Evolutionary conservation across 306 rosid species (phyloP).

Genomic region (Medicago ruthenica): DNA sequence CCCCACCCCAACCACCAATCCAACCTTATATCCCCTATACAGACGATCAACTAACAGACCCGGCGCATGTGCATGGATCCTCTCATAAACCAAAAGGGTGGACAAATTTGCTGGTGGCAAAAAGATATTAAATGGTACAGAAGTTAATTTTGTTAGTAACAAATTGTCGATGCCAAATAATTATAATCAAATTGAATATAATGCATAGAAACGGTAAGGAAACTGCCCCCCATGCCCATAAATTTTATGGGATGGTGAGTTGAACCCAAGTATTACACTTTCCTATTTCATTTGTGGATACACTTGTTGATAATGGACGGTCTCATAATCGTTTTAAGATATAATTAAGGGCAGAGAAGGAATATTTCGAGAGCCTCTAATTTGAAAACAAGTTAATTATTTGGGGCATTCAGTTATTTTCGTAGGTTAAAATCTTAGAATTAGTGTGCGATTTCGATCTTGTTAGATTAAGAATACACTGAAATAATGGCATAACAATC

Average conservation of each 20-base stretch:
- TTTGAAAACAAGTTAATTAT: background rate
- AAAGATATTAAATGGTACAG: constrained; percentile 1
- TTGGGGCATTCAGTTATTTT: background rate
- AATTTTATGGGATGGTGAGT: constrained; percentile 15
- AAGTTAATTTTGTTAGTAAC: background rate
- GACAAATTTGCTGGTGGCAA: background rate
- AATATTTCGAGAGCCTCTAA: background rate
- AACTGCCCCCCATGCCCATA: background rate
- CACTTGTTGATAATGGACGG: background rate
- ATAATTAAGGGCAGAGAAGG: background rate
- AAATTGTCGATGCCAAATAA: background rate
- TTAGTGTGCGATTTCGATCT: background rate
- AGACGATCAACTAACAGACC: constrained; percentile 5
- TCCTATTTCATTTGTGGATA: background rate
- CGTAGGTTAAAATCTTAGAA: background rate
- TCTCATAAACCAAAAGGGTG: constrained; percentile 13
- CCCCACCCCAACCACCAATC: too few species aligned
- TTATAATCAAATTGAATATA: background rate
- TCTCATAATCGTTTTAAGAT: too few species aligned
- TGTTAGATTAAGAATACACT: background rate
- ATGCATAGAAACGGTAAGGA: background rate
- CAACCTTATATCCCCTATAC: too few species aligned
- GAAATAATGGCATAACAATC: background rate
- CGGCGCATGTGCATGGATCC: background rate
- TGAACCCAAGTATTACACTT: background rate